Evolutionary conservation across 2,329 filamentous ascomycete species (phyloP).

Genomic region (Pseudocercospora macadamiae): DNA sequence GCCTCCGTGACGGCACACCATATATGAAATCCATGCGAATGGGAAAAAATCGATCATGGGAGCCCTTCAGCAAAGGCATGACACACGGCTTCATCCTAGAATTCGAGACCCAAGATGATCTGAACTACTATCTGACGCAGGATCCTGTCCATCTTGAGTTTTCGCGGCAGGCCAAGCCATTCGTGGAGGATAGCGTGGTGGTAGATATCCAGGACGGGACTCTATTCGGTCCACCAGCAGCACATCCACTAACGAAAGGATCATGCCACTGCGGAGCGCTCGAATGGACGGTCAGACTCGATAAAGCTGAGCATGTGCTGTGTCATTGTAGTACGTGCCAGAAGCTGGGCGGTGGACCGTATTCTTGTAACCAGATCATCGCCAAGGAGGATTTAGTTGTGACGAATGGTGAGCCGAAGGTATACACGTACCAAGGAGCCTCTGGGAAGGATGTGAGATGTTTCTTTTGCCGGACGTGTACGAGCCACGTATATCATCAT

Average conservation of each 20-base stretch:
- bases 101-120: slow-evolving; percentile 39
- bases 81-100: slow-evolving; percentile 42
- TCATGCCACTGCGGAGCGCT: slow-evolving; percentile 40
- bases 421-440: slow-evolving; percentile 40
- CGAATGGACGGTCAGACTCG: slow-evolving; percentile 32
- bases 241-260: slow-evolving; percentile 24
- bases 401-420: slow-evolving; percentile 32
- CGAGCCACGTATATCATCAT: slow-evolving; percentile 46
- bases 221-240: slow-evolving; percentile 35
- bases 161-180: slow-evolving; percentile 32
- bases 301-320: slow-evolving; percentile 37
- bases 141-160: slow-evolving; percentile 40
- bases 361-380: slow-evolving; percentile 43
- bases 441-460: slow-evolving; percentile 43
- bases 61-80: slow-evolving; percentile 38
- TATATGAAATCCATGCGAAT: slow-evolving; percentile 39
- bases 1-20: slow-evolving; percentile 34
- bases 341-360: slow-evolving; percentile 40
- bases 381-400: slow-evolving; percentile 34
- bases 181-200: slow-evolving; percentile 39
- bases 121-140: slow-evolving; percentile 39
- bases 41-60: slow-evolving; percentile 41
- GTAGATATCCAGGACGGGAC: slow-evolving; percentile 40
- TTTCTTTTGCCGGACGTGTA: slow-evolving; percentile 44
- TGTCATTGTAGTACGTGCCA: slow-evolving; percentile 44